A percentile compares a stretch with the other conserved stretches of the same genome.
These are phyloP conservation scores for Aspergillus phoenicis DNA, from an alignment of 2,329 filamentous ascomycete species.

Conservation along the genomic window DNA sequence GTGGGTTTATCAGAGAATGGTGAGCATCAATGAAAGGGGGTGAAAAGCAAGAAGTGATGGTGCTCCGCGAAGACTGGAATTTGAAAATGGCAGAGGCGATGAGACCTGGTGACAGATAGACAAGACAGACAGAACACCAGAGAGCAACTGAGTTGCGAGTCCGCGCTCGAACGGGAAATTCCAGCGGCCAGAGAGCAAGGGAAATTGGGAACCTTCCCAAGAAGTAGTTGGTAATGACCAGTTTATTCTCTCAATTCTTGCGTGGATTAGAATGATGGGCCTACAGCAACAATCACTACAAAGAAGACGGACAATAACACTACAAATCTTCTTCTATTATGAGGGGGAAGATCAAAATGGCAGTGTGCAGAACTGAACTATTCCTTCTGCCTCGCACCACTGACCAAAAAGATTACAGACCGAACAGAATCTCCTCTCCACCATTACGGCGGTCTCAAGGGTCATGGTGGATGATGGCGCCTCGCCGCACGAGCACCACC, in stretches of 20 bases:
- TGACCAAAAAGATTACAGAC: neutral
- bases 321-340: too few relatives aligned
- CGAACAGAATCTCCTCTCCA: neutral
- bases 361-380: too few relatives aligned
- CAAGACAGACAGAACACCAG: neutral
- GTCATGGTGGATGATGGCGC: constrained; percentile 1
- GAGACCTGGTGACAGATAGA: neutral
- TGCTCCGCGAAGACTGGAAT: neutral
- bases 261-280: too few relatives aligned
- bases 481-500: constrained; percentile 15
- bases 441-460: neutral
- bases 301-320: too few relatives aligned
- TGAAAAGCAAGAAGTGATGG: neutral
- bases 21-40: neutral
- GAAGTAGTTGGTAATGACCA: too few relatives aligned
- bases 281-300: too few relatives aligned
- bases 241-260: too few relatives aligned
- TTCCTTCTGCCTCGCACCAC: too few relatives aligned
- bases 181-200: neutral
- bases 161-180: neutral
- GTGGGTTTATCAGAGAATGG: neutral
- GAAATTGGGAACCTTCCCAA: neutral
- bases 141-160: neutral
- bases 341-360: too few relatives aligned
- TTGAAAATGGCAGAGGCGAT: neutral